A percentile compares a stretch with the other conserved stretches of the same genome.
Conservation (phyloP, 208 protist species). For the Willaertia magna region DNA sequence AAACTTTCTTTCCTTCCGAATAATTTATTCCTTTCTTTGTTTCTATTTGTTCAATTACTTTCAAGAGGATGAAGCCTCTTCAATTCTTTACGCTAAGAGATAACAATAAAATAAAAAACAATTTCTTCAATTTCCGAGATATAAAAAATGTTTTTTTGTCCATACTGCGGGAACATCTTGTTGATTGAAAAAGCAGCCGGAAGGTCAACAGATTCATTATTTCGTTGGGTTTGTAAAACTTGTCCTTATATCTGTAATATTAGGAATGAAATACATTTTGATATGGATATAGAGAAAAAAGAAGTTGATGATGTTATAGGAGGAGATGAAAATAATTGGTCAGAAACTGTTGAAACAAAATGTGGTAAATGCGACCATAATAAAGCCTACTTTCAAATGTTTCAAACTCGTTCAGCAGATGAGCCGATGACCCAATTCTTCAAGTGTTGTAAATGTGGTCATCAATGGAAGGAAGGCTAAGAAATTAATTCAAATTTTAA, state of each 20-base stretch:
- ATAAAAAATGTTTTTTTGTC: slow-evolving; percentile 10
- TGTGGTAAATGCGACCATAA: slow-evolving; percentile 7
- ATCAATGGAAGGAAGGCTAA: slow-evolving; percentile 9
- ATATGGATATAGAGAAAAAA: slow-evolving; percentile 9
- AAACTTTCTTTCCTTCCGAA: no score
- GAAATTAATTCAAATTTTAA: no score
- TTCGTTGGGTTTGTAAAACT: background rate
- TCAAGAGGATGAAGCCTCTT: no score
- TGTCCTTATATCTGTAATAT: slow-evolving; percentile 11
- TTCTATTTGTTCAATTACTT: no score
- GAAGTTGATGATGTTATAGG: slow-evolving; percentile 16
- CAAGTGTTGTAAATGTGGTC: slow-evolving; percentile 18
- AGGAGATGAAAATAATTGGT: slow-evolving; percentile 1
- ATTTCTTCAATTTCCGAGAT: no score
- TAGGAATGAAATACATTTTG: background rate
- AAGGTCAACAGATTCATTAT: background rate
- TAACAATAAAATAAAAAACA: no score
- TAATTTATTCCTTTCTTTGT: no score
- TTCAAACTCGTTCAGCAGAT: slow-evolving; percentile 18
- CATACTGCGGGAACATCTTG: background rate
- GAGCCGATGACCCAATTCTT: slow-evolving; percentile 21
- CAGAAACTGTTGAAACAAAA: background rate
- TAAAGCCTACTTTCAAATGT: slow-evolving; percentile 1
- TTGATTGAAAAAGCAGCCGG: background rate
- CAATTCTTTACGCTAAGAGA: no score